Percentiles rank a stretch among this genome's conserved stretches.
phyloP scores from a whole-genome alignment of 2,329 filamentous ascomycete species.

The Scopulariopsis brevicaulis region DNA sequence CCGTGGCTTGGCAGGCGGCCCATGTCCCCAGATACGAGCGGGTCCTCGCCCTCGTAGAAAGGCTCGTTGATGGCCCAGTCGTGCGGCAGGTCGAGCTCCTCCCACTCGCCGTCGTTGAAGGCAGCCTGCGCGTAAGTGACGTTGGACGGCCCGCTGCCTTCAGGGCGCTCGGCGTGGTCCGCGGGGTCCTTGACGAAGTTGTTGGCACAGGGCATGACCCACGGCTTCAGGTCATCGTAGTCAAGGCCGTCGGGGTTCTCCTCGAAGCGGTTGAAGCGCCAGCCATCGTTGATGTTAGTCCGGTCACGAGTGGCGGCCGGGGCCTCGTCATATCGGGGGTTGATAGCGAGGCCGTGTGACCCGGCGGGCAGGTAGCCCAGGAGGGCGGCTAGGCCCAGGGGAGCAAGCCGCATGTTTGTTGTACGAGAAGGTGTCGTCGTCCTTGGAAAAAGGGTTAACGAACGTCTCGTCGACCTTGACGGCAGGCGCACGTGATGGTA shows the following conservation, averaged over 20 bases:
- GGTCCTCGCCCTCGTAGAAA: conserved; percentile 22
- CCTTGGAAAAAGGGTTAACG: neutral
- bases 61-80: conserved; percentile 37
- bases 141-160: conserved; percentile 14
- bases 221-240: conserved; percentile 22
- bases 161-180: conserved; percentile 18
- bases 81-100: conserved; percentile 28
- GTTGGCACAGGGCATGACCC: conserved; percentile 28
- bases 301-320: conserved; percentile 11
- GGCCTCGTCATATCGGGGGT: neutral
- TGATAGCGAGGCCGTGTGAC: neutral
- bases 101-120: conserved; percentile 29
- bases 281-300: conserved; percentile 21
- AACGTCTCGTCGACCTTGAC: neutral
- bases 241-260: conserved; percentile 22
- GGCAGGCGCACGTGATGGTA: neutral
- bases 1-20: conserved; percentile 36
- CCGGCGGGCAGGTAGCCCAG: neutral
- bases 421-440: neutral
- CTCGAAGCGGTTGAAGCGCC: conserved; percentile 23
- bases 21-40: conserved; percentile 24
- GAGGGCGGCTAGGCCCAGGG: neutral
- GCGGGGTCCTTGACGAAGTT: conserved; percentile 21
- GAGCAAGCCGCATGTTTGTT: neutral
- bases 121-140: conserved; percentile 17